Conservation (phyloP, 805 yeast genomes). For the Hanseniaspora osmophila region DNA sequence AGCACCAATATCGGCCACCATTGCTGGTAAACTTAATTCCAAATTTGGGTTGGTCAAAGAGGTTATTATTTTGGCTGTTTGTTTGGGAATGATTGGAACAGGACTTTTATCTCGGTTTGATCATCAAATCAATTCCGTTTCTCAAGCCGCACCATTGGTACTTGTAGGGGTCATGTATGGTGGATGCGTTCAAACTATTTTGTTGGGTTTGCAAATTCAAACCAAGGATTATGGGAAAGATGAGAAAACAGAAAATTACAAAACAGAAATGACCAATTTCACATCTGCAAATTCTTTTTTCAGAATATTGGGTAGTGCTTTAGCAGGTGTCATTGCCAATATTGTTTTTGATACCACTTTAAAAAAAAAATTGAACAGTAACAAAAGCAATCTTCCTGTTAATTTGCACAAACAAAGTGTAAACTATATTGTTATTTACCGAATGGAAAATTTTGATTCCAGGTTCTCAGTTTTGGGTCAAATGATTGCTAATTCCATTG, state of each 20-base stretch:
- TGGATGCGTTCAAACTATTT: conserved; percentile 18
- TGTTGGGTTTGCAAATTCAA: conserved; percentile 19
- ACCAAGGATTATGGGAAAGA: conserved; percentile 4
- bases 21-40: conserved; percentile 18
- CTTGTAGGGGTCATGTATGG: conserved; percentile 27
- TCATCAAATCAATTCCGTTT: conserved; percentile 15
- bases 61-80: conserved; percentile 19
- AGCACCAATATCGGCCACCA: conserved; percentile 4
- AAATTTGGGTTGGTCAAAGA: conserved; percentile 26
- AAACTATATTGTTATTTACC: conserved; percentile 10
- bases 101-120: conserved; percentile 22
- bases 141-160: conserved; percentile 24
- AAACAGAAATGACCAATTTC: conserved; percentile 12
- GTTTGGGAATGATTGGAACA: conserved; percentile 21
- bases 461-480: conserved; percentile 8
- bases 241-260: conserved; percentile 6
- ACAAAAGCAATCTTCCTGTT: not conserved
- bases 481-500: conserved; percentile 9
- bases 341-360: conserved; percentile 13
- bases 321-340: conserved; percentile 14
- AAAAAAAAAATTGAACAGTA: conserved; percentile 6
- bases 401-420: conserved; percentile 6
- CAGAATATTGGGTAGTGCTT: conserved; percentile 12
- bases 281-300: conserved; percentile 14
- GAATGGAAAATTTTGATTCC: conserved; percentile 12